Evolutionary conservation across 2,329 filamentous ascomycete genomes (phyloP), one percentile per base, ranked within the genome.

Genomic region (Cladorrhinum sp.): DNA sequence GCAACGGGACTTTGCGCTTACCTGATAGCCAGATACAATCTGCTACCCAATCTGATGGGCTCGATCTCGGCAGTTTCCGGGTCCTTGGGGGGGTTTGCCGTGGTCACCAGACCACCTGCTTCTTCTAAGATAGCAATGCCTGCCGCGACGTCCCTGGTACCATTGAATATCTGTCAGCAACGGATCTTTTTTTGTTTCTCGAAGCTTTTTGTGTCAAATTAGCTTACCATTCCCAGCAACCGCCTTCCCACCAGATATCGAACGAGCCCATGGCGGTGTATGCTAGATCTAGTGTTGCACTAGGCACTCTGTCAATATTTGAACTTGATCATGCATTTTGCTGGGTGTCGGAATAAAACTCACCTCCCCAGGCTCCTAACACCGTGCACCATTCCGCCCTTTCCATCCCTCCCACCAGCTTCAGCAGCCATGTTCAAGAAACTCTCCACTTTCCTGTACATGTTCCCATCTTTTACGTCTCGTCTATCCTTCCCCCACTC

Each of bases 181-280:
- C 24, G 45, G n/a, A 9, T 22, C 8, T 25, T 27, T 57, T 25
- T 7, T 23, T 2, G 9, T 13, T 10, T 9, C 32, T 16, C 7
- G n/a, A 49, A 25, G n/a, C 13, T 24, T 48, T 8, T 16, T 48
- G 7, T 27, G 25, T 9, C 10, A 20, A 24, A 36, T 13, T 45
- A 48, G 72, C 79, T 65, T 67, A 87, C 86, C 89, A 92, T 73
- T 92, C 90, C 89, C 89, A 91, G 68, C 88, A 91, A 0, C 89
- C 89, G 2, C 88, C 89, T 70, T 92, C 89, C 89, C 89, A 92
- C 89, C 89, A 92, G 10, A 92, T 90, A 73, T 92, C 89, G 65
- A 92, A 87, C 0, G 85, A 79, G 0, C 89, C 89, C 81, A 89
- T 89, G 12, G 90, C 89, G 9, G 85, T 84, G 71, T 92, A 92